Base-by-base conservation (phyloP, 169 alveolate species). In the Plasmodium adleri region DNA sequence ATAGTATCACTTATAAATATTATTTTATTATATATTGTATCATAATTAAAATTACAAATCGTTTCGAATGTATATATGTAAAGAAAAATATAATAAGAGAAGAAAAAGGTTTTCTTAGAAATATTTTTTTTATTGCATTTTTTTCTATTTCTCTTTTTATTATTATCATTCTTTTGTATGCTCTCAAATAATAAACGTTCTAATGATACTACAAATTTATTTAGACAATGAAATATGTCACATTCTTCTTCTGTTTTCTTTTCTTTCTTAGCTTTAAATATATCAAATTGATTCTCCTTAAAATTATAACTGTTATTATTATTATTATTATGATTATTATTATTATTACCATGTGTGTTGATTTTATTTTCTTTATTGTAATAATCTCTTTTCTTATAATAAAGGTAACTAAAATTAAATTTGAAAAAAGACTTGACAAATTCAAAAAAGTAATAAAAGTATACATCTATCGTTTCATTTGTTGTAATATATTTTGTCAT, bases 361-460 rank as follows among this genome's bases (percentile, higher is more conserved):
- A 4, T 32, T 32, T 32, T 32, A 32, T 32, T 32, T 32, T 39
- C 1, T 5, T 39, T 39, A 39, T 39, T 5, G 47, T 39, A 39
- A 39, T 39, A 6, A 0, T 5, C 47, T 5, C 1, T n/a, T 28
- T 2, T 17, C 54, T 26, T 54, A 49, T 71, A 86, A 64, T 59
- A 72, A 8, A 24, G n/a, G 75, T 71, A 86, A 58, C 92, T 86
- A 45, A 86, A 15, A 50, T 86, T 71, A 52, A 64, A 72, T 56
- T 86, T 70, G 13, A 86, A 73, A 62, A 70, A 86, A 7, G 45
- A 62, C 2, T 8, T 13, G 13, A 15, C 7, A n/a, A 62, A n/a
- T 5, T 39, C 47, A 0, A 39, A 39, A 39, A 39, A 39, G 47
- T 39, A 39, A 39, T 39, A 39, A 39, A 39, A 39, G 7, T 0